These are phyloP conservation scores for Paratrypanosoma confusum DNA, from an alignment of 208 protist species.

Conservation along the genomic window DNA sequence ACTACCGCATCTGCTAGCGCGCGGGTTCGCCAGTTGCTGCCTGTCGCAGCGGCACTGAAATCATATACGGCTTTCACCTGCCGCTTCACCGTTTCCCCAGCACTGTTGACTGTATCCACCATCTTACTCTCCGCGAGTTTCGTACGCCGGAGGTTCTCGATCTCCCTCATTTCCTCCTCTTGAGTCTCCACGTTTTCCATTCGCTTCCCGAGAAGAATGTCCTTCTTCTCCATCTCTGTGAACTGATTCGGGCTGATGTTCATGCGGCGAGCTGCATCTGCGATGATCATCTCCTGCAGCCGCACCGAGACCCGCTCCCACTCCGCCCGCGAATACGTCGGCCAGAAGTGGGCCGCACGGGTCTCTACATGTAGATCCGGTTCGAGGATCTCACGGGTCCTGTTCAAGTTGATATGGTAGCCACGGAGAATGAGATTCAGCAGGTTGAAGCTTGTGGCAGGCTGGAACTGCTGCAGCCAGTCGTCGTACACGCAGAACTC, in stretches of 20 bases:
- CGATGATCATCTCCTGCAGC: slow-evolving; percentile 99
- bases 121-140: slow-evolving; percentile 58
- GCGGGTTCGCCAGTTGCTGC: slow-evolving; percentile 77
- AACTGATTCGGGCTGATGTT: slow-evolving; percentile 98
- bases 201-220: slow-evolving; percentile 99
- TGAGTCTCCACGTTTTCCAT: slow-evolving; percentile 98
- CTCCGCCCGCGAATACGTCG: slow-evolving; percentile 96
- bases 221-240: slow-evolving; percentile 99
- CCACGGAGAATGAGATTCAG: slow-evolving; percentile 99
- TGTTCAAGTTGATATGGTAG: slow-evolving; percentile 96
- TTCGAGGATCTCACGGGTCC: slow-evolving; percentile 95
- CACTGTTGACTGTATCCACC: slow-evolving; percentile 36
- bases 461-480: slow-evolving; percentile 98
- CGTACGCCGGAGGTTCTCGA: slow-evolving; percentile 93
- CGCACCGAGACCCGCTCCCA: slow-evolving; percentile 98
- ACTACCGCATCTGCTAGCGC: slow-evolving; percentile 65
- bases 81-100: slow-evolving; percentile 62
- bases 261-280: slow-evolving; percentile 99
- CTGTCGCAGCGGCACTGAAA: slow-evolving; percentile 52
- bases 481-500: slow-evolving; percentile 99
- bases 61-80: slow-evolving; percentile 80
- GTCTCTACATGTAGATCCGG: slow-evolving; percentile 96
- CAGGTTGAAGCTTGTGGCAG: slow-evolving; percentile 98
- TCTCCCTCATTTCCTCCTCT: slow-evolving; percentile 98
- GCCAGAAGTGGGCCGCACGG: slow-evolving; percentile 98